A percentile compares a stretch with the other conserved stretches of the same genome.
Conservation (phyloP, 352 stramenopile genomes). For the Phytophthora niederhauseri region DNA sequence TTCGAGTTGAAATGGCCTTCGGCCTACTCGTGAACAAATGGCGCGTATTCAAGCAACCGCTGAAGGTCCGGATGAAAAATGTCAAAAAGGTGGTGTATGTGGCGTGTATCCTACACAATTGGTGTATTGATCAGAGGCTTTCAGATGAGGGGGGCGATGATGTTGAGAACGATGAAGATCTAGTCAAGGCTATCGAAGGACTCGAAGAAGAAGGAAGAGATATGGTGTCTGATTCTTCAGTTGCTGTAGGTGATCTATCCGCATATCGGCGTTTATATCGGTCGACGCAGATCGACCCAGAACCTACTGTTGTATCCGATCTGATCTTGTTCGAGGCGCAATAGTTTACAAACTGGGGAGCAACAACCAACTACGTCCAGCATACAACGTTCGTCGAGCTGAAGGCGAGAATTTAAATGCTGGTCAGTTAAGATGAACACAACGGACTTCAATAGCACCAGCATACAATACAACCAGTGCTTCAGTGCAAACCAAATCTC, state of each 20-base stretch:
- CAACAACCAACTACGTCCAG: background rate
- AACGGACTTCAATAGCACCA: background rate
- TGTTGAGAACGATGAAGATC: background rate
- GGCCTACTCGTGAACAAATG: background rate
- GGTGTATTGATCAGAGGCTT: background rate
- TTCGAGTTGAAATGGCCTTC: background rate
- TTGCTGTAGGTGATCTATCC: background rate
- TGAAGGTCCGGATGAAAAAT: conserved; percentile 8
- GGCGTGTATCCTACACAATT: conserved; percentile 20
- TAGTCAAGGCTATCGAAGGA: background rate
- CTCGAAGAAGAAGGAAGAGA: background rate
- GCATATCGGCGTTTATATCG: conserved; percentile 7
- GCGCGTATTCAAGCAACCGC: background rate
- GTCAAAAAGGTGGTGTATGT: conserved; percentile 4
- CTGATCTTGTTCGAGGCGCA: background rate
- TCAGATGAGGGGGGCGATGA: background rate
- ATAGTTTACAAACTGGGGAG: conserved; percentile 5
- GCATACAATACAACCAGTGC: background rate
- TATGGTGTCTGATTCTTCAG: background rate
- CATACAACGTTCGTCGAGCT: background rate
- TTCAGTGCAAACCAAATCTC: background rate
- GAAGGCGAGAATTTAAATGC: background rate
- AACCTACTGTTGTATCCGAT: background rate
- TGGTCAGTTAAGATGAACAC: background rate
- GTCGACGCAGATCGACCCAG: background rate